Evolutionary conservation across 75 land plant genomes (phyloP).

Genomic region (Ceratopteris richardii): DNA sequence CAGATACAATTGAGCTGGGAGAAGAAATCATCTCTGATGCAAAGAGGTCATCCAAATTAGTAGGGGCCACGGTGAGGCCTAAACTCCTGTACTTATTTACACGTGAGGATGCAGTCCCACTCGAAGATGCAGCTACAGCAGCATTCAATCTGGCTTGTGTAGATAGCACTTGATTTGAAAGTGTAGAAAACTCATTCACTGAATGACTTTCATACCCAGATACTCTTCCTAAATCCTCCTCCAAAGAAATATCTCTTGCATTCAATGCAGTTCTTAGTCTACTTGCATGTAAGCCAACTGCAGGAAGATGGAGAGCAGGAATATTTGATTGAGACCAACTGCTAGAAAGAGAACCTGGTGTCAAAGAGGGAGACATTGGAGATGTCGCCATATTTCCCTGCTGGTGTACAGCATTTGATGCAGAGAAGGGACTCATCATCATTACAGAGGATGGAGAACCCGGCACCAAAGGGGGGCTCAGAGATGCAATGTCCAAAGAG

Average conservation of each 20-base stretch:
- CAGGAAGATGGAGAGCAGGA: slow-evolving; percentile 64
- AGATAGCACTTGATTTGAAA: slow-evolving; percentile 7
- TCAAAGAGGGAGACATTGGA: slow-evolving; percentile 56
- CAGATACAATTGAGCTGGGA: slow-evolving; percentile 33
- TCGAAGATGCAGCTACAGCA: slow-evolving; percentile 15
- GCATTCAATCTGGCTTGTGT: slow-evolving; percentile 30
- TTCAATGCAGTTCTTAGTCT: slow-evolving; percentile 63
- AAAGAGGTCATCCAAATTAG: slow-evolving; percentile 71
- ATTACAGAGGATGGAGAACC: slow-evolving; percentile 36
- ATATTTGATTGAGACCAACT: slow-evolving; percentile 59
- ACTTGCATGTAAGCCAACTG: slow-evolving; percentile 55
- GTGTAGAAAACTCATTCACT: slow-evolving; percentile 29
- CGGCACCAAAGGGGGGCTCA: slow-evolving; percentile 34
- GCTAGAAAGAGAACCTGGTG: slow-evolving; percentile 10
- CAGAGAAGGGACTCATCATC: slow-evolving; percentile 30
- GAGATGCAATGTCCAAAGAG: slow-evolving; percentile 38
- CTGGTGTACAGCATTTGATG: slow-evolving; percentile 16
- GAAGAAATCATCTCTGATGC: slow-evolving; percentile 50
- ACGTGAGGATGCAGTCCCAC: slow-evolving; percentile 14
- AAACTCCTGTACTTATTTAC: slow-evolving; percentile 22
- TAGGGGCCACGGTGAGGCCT: slow-evolving; percentile 24
- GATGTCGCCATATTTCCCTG: slow-evolving; percentile 36
- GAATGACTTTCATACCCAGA: slow-evolving; percentile 36
- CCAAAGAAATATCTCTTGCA: slow-evolving; percentile 61
- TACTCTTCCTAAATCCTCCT: slow-evolving; percentile 30